These are phyloP conservation scores for Metschnikowia picachoensis DNA, from an alignment of 805 yeast species.

Conservation along the genomic window DNA sequence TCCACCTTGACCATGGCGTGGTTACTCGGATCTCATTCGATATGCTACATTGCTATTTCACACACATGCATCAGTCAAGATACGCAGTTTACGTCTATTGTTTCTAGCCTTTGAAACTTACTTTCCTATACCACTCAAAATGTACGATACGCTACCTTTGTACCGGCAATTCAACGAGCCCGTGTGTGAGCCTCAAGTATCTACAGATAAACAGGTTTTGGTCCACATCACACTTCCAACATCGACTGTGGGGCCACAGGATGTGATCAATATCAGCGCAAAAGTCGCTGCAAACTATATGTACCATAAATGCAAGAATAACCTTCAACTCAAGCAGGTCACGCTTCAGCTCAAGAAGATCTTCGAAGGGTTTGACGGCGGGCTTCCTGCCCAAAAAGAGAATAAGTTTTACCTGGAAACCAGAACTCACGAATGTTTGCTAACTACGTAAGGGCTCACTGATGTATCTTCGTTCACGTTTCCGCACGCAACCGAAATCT, in stretches of 20 bases:
- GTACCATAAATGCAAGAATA: conserved; percentile 26
- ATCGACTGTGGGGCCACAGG: conserved; percentile 58
- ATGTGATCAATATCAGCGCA: conserved; percentile 37
- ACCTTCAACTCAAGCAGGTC: conserved; percentile 41
- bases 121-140: conserved; percentile 52
- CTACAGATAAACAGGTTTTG: conserved; percentile 47
- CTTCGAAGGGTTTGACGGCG: conserved; percentile 51
- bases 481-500: conserved; percentile 36
- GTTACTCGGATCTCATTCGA: no score
- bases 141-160: conserved; percentile 55
- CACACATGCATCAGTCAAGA: no score
- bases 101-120: no score
- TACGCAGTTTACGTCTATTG: no score
- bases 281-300: conserved; percentile 40
- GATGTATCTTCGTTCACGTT: conserved; percentile 24
- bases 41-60: no score
- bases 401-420: conserved; percentile 34
- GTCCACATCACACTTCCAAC: conserved; percentile 46
- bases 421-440: conserved; percentile 20
- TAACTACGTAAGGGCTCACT: conserved; percentile 27
- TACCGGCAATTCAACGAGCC: conserved; percentile 54
- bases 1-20: no score
- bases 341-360: conserved; percentile 50
- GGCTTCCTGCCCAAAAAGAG: conserved; percentile 47
- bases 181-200: conserved; percentile 37